Evolutionary conservation across 352 stramenopile species (phyloP).

Genomic region (Phytophthora kernoviae): DNA sequence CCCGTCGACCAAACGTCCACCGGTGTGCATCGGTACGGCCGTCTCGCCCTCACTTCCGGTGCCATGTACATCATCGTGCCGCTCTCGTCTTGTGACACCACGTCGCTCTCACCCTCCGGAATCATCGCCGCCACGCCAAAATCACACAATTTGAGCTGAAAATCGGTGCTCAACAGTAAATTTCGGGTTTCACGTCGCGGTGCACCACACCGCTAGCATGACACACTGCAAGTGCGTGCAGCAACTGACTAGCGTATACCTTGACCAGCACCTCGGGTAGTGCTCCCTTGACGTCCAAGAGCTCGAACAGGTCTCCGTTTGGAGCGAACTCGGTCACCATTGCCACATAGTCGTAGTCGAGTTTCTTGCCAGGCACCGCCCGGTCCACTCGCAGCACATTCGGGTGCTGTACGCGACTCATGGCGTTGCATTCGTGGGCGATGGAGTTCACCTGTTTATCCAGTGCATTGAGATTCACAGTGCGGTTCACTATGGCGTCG

Average conservation of each 20-base stretch:
- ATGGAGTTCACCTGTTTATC: slow-evolving; percentile 71
- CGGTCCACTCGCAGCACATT: slow-evolving; percentile 60
- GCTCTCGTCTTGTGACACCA: slow-evolving; percentile 58
- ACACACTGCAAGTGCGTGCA: slow-evolving; percentile 72
- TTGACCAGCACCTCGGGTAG: slow-evolving; percentile 64
- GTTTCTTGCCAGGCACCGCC: slow-evolving; percentile 48
- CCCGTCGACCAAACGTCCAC: slow-evolving; percentile 90
- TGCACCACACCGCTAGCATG: slow-evolving; percentile 78
- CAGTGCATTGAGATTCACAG: slow-evolving; percentile 43
- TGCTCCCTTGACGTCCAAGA: slow-evolving; percentile 69
- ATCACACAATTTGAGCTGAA: slow-evolving; percentile 91
- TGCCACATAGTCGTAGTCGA: slow-evolving; percentile 54
- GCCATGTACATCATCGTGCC: slow-evolving; percentile 90
- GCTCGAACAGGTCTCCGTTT: slow-evolving; percentile 86
- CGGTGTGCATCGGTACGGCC: slow-evolving; percentile 70
- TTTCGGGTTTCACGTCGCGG: slow-evolving; percentile 94
- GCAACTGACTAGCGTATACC: slow-evolving; percentile 79
- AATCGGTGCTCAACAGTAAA: slow-evolving; percentile 81
- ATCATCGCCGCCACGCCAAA: slow-evolving; percentile 91
- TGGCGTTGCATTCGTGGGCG: slow-evolving; percentile 62
- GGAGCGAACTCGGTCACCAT: slow-evolving; percentile 81
- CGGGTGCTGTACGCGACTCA: slow-evolving; percentile 55
- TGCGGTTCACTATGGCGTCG: slow-evolving; percentile 13
- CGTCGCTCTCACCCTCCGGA: slow-evolving; percentile 19
- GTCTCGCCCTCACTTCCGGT: slow-evolving; percentile 70